Percentiles rank a stretch among this genome's conserved stretches.
These are phyloP conservation scores for Physcomitrellopsis africana DNA, from an alignment of 225 moss, liverwort and hornwort species.

Conservation along the genomic window DNA sequence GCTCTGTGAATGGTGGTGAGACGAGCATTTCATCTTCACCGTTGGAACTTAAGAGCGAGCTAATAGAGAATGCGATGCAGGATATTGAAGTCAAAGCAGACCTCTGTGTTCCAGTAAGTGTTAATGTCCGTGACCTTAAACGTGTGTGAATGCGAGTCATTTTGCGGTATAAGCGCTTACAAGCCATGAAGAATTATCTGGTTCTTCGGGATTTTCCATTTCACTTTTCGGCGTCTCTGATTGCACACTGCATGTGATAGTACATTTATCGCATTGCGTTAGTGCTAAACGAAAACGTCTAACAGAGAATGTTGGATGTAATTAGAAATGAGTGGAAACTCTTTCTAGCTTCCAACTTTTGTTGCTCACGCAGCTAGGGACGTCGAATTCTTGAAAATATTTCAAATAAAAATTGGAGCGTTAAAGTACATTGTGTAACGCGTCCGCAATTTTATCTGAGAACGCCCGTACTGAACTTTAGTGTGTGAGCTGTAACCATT, in stretches of 20 bases:
- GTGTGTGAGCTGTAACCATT: no score
- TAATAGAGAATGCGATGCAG: constrained; percentile 25
- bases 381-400: no score
- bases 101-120: constrained; percentile 96
- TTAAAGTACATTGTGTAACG: no score
- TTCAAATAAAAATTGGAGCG: no score
- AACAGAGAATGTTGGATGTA: not conserved
- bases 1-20: constrained; percentile 41
- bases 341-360: not conserved
- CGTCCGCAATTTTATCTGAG: no score
- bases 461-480: no score
- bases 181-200: not conserved
- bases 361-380: not conserved
- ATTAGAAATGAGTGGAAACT: not conserved
- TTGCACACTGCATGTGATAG: not conserved
- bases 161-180: not conserved
- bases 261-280: not conserved
- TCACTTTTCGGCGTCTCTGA: not conserved
- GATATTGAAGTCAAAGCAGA: constrained; percentile 50
- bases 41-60: constrained; percentile 33
- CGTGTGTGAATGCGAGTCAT: constrained; percentile 13
- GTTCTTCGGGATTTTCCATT: not conserved
- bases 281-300: no score
- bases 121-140: constrained; percentile 20
- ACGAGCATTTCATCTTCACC: constrained; percentile 37